A percentile compares a stretch with the other conserved stretches of the same genome.
phyloP scores from a whole-genome alignment of 75 land plant species.

The Isoetes taiwanensis region DNA sequence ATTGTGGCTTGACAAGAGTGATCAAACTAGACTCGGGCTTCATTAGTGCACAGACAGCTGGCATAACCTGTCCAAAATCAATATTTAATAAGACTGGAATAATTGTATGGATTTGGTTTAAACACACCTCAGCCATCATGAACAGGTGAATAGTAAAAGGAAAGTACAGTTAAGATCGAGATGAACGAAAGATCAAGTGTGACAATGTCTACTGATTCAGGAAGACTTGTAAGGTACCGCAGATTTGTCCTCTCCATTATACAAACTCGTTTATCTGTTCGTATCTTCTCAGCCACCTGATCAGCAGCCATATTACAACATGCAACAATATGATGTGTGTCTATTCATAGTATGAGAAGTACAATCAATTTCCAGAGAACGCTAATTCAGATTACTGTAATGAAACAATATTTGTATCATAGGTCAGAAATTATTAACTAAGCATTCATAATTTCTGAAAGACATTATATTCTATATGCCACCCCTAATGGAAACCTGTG shows the following conservation, averaged over 20 bases:
- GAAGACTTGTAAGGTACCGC: slow-evolving; percentile 66
- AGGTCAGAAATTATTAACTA: no score
- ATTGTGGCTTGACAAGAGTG: slow-evolving; percentile 88
- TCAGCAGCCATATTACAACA: no score
- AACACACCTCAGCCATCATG: neutral
- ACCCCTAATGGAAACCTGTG: neutral
- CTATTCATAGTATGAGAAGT: no score
- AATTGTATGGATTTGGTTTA: neutral
- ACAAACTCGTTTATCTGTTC: slow-evolving; percentile 58
- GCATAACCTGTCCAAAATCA: slow-evolving; percentile 57
- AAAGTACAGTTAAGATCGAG: slow-evolving; percentile 28
- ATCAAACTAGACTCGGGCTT: slow-evolving; percentile 60
- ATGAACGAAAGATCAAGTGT: slow-evolving; percentile 91
- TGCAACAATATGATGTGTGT: no score
- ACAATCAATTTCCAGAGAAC: no score
- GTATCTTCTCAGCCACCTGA: slow-evolving; percentile 94
- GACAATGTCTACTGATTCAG: slow-evolving; percentile 82
- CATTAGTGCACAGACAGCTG: slow-evolving; percentile 83
- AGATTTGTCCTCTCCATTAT: slow-evolving; percentile 84
- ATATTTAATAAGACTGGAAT: neutral
- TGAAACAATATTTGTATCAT: no score
- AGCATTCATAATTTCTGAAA: neutral
- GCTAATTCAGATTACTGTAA: no score
- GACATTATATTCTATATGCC: neutral
- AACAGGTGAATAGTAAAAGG: neutral